These are phyloP conservation scores for Ganoderma meredithae DNA, from an alignment of 1,284 basidiomycete genomes.

Conservation along the genomic window DNA sequence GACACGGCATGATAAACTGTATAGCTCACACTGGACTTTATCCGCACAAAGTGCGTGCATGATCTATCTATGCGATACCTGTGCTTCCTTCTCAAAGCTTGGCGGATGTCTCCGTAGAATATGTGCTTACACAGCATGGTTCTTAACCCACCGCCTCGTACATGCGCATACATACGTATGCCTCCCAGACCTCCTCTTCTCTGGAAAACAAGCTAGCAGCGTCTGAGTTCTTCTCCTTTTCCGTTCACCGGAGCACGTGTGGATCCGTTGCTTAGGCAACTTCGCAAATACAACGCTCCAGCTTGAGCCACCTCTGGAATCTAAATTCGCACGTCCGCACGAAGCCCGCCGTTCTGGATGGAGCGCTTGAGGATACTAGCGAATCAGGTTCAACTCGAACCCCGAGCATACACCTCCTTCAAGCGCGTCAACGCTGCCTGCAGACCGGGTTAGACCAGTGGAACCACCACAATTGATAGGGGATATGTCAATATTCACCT, in stretches of 20 bases:
- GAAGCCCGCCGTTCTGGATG: background rate
- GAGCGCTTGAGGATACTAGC: background rate
- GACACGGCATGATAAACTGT: too few relatives aligned
- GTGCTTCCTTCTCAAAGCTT: background rate
- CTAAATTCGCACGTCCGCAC: background rate
- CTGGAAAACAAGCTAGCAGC: background rate
- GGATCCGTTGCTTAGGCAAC: background rate
- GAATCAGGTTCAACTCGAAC: constrained; percentile 20
- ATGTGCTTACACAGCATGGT: background rate
- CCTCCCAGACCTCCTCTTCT: too few relatives aligned
- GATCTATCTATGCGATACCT: background rate
- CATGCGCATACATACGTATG: background rate
- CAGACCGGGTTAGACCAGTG: constrained; percentile 2
- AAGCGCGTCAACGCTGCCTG: constrained; percentile 48
- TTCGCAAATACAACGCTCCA: background rate
- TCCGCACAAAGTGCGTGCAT: background rate
- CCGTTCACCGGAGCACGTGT: background rate
- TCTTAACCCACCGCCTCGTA: background rate
- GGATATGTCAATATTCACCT: constrained; percentile 50
- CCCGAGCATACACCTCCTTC: constrained; percentile 45
- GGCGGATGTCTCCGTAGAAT: background rate
- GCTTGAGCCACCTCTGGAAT: background rate
- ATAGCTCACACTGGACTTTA: too few relatives aligned
- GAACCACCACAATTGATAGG: constrained; percentile 4
- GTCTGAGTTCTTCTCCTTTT: background rate